Evolutionary conservation across 305 asterid genomes (phyloP).

Genomic region (Fraxinus baroniana): DNA sequence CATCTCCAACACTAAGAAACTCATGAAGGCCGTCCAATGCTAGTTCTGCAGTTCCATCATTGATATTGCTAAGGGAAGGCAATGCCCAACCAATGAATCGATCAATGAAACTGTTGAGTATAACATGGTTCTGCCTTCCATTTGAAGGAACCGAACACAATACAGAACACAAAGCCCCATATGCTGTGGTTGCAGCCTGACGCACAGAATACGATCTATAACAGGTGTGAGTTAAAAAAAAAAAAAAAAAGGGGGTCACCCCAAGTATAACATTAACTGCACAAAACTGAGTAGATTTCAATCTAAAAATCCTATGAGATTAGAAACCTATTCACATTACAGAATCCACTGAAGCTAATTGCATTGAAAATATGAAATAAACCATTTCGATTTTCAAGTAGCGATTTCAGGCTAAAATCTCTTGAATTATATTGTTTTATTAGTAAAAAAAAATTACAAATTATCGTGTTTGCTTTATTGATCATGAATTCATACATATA

Average conservation of each 20-base stretch:
- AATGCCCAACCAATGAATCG: constrained; percentile 93
- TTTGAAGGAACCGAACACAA: constrained; percentile 68
- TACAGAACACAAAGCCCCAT: constrained; percentile 84
- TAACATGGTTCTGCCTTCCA: constrained; percentile 83
- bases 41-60: constrained; percentile 63
- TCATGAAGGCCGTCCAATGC: constrained; percentile 86
- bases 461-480: background rate
- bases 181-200: constrained; percentile 85
- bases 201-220: constrained; percentile 80
- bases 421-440: background rate
- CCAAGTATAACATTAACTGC: constrained; percentile 11
- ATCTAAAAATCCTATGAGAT: constrained; percentile 1
- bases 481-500: constrained; percentile 15
- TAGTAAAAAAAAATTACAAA: constrained; percentile 16
- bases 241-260: constrained; percentile 5
- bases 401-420: background rate
- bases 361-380: background rate
- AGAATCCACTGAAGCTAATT: background rate
- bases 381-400: constrained; percentile 1
- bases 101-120: constrained; percentile 72
- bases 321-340: background rate
- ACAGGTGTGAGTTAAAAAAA: constrained; percentile 24
- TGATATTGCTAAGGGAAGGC: constrained; percentile 61
- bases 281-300: constrained; percentile 7
- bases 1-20: constrained; percentile 87